phyloP scores from a whole-genome alignment of 495 filamentous ascomycete species.

The Annulohypoxylon bovei region DNA sequence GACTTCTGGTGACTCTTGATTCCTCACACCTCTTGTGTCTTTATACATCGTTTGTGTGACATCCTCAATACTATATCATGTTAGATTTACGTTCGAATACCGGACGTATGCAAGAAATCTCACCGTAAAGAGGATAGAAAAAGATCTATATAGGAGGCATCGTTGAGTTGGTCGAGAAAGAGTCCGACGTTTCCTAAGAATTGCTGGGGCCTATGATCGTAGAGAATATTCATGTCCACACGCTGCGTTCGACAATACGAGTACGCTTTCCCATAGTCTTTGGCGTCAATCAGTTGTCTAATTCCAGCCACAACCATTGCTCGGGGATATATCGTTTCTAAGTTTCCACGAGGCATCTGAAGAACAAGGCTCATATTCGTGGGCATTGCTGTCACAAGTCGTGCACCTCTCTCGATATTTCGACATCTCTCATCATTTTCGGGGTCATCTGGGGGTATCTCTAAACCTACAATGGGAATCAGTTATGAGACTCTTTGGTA shows the following conservation, averaged over 20 bases:
- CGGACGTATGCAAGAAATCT: slow-evolving; percentile 33
- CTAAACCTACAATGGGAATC: slow-evolving; percentile 65
- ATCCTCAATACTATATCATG: slow-evolving; percentile 78
- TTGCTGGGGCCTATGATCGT: slow-evolving; percentile 85
- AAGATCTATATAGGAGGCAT: slow-evolving; percentile 85
- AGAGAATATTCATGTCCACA: slow-evolving; percentile 98
- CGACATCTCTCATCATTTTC: slow-evolving; percentile 92
- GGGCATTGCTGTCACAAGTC: slow-evolving; percentile 88
- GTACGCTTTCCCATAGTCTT: slow-evolving; percentile 86
- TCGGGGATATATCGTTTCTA: slow-evolving; percentile 93
- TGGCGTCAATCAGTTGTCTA: slow-evolving; percentile 76
- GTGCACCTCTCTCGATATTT: slow-evolving; percentile 88
- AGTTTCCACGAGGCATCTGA: slow-evolving; percentile 94
- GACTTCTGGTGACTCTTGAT: slow-evolving; percentile 35
- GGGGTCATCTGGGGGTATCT: slow-evolving; percentile 86
- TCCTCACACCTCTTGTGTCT: slow-evolving; percentile 68
- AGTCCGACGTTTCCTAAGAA: slow-evolving; percentile 79
- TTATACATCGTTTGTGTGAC: slow-evolving; percentile 94
- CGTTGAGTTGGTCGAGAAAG: slow-evolving; percentile 88
- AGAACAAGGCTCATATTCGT: slow-evolving; percentile 82
- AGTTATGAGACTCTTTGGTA: slow-evolving; percentile 19
- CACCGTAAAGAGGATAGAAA: slow-evolving; percentile 91
- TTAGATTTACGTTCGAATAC: slow-evolving; percentile 1
- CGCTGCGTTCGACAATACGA: slow-evolving; percentile 87
- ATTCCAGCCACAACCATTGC: slow-evolving; percentile 92